Percentiles rank a stretch among this genome's conserved stretches.
These are phyloP conservation scores for Clitopilus hobsonii DNA, from an alignment of 768 basidiomycete genomes.

Conservation along the genomic window DNA sequence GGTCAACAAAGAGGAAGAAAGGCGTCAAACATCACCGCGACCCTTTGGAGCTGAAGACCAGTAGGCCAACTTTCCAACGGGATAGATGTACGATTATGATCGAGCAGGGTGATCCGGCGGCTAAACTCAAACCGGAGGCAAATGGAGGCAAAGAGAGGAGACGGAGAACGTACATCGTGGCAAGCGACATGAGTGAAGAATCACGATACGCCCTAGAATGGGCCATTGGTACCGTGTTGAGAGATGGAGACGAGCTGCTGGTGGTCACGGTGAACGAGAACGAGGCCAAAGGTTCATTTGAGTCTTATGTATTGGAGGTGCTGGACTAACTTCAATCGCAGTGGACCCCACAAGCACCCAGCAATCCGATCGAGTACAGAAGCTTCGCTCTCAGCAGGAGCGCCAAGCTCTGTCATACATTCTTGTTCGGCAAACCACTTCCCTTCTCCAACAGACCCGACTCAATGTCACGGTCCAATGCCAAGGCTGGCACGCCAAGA, in stretches of 20 bases:
- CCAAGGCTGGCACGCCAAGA: constrained; percentile 98
- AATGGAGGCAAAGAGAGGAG: constrained; percentile 31
- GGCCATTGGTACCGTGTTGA: constrained; percentile 93
- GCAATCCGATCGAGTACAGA: constrained; percentile 67
- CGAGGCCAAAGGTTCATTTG: constrained; percentile 79
- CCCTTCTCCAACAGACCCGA: constrained; percentile 85
- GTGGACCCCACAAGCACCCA: constrained; percentile 71
- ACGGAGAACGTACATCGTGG: constrained; percentile 76
- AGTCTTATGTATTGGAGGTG: neutral
- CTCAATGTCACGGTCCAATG: constrained; percentile 85
- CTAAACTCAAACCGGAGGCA: constrained; percentile 30
- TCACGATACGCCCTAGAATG: constrained; percentile 94
- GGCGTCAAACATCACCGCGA: constrained; percentile 55
- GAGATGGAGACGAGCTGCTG: constrained; percentile 93
- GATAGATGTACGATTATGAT: constrained; percentile 90
- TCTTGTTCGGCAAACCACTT: constrained; percentile 83
- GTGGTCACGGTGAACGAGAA: constrained; percentile 91
- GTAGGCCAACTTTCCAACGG: constrained; percentile 80
- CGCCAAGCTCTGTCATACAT: constrained; percentile 88
- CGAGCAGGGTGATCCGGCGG: constrained; percentile 77
- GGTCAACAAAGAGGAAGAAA: constrained; percentile 44
- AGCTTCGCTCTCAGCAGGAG: constrained; percentile 91
- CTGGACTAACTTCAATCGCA: constrained; percentile 17
- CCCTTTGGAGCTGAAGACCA: constrained; percentile 58
- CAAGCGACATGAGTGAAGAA: constrained; percentile 94